Evolutionary conservation across 257 asterid species (phyloP), one percentile per base, ranked within the genome.

Genomic region (Knoxia roxburghii): DNA sequence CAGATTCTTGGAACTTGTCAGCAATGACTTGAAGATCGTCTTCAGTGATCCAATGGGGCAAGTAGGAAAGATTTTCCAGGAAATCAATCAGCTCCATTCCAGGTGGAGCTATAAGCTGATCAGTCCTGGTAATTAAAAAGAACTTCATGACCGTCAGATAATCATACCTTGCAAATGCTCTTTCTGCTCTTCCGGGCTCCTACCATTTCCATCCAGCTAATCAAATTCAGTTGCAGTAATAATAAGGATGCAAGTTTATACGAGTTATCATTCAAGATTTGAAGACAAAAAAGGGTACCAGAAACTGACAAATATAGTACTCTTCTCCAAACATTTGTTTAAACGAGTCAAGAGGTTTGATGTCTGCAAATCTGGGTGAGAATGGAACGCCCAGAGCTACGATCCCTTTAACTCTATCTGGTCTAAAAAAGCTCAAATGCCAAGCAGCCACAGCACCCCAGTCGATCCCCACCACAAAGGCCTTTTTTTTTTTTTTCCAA

Each of bases 371-470:
- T 32, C 84, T 74, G 30, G 80, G 83, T 4, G 67, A 10, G 65
- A 78, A 81, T 3, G 86, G 86, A 46, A 79, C 83, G 33, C 61
- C 40, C 12, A 84, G 77, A 63, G 83, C 75, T 55, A 81, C 43
- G 23, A 81, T 26, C 60, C 77, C 89, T 64, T 69, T 75, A 48
- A 81, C 83, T 68, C 84, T 74, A 23, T 81, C 78, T 1, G 84
- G 84, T 37, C 86, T 73, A 50, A 81, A 66, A 70, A 79, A 66
- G 84, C 84, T 77, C 54, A 75, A 52, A 58, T 84, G 52, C 89
- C 89, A 81, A 39, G 89, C 84, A 57, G 81, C 84, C 20, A 61
- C 68, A 13, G 85, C 85, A 54, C 89, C 89, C 86, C 83, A 83
- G 41, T 81, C 84, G 39, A 21, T 69, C 59, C 84, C 89, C 58